A percentile compares a stretch with the other conserved stretches of the same genome.
These are phyloP conservation scores for Penicillium sp. DNA, from an alignment of 2,329 filamentous ascomycete species.

Conservation along the genomic window DNA sequence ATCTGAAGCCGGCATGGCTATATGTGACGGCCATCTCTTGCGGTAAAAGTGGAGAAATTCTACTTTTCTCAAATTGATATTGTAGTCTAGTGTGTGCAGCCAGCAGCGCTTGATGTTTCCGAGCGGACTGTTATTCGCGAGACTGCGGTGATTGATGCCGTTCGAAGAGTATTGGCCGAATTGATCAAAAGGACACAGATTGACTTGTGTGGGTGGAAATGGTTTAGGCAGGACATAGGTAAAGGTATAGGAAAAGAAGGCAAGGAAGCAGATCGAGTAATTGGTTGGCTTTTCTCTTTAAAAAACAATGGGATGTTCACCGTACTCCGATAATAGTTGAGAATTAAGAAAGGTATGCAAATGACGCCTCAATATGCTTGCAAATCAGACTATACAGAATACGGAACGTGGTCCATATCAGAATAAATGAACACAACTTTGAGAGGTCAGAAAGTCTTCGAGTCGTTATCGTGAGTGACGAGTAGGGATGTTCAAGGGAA, in stretches of 20 bases:
- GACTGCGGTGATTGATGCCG: conserved; percentile 8
- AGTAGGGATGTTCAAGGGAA: not conserved
- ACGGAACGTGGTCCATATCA: not conserved
- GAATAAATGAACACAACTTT: not conserved
- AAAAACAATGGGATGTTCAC: not conserved
- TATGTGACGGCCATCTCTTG: not conserved
- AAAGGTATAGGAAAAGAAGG: not conserved
- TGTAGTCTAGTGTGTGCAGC: too few relatives aligned
- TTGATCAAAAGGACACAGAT: not conserved
- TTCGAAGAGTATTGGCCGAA: not conserved
- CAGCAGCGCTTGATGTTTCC: too few relatives aligned
- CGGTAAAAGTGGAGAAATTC: not conserved
- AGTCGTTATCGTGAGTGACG: not conserved
- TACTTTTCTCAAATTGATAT: not conserved
- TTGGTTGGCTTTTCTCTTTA: not conserved
- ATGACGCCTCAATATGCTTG: conserved; percentile 2
- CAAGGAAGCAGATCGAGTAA: not conserved
- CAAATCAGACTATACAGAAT: not conserved
- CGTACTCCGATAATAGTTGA: not conserved
- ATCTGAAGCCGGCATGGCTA: not conserved
- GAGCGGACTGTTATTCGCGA: conserved; percentile 14
- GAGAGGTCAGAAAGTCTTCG: not conserved
- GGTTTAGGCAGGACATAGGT: not conserved
- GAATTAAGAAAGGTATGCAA: not conserved
- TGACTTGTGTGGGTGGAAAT: not conserved